A percentile compares a stretch with the other conserved stretches of the same genome.
Evolutionary conservation across 345 rosid genomes (phyloP).

Genomic region (Raphanus raphanistrum): DNA sequence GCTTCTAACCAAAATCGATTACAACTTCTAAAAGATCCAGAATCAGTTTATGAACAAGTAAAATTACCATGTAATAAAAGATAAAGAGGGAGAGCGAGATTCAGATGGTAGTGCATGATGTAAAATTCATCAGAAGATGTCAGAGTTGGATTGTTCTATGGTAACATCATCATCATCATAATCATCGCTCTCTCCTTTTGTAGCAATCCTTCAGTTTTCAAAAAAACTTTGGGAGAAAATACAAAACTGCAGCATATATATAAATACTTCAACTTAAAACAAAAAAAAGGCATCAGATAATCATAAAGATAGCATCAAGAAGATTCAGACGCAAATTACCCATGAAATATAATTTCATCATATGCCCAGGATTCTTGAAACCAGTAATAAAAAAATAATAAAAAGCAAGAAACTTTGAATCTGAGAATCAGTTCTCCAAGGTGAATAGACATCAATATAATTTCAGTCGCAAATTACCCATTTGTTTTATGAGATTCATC

Average conservation of each 20-base stretch:
- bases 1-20: no score
- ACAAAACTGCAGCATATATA: neutral
- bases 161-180: constrained; percentile 38
- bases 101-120: constrained; percentile 46
- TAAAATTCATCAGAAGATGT: constrained; percentile 17
- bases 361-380: neutral
- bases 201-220: no score
- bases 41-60: no score
- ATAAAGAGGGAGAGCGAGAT: constrained; percentile 22
- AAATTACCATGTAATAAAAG: neutral
- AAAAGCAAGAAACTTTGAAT: neutral
- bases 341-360: constrained; percentile 38
- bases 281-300: constrained; percentile 22
- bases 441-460: constrained; percentile 41
- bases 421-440: constrained; percentile 44
- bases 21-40: no score
- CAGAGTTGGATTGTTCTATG: constrained; percentile 47
- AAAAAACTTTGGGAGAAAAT: neutral
- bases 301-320: constrained; percentile 35
- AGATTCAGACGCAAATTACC: constrained; percentile 45
- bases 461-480: constrained; percentile 36
- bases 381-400: rapidly evolving
- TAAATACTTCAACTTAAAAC: no score
- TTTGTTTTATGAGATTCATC: constrained; percentile 32
- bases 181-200: constrained; percentile 21